Conservation (phyloP, 345 rosid species). For the Eucalyptus camaldulensis region DNA sequence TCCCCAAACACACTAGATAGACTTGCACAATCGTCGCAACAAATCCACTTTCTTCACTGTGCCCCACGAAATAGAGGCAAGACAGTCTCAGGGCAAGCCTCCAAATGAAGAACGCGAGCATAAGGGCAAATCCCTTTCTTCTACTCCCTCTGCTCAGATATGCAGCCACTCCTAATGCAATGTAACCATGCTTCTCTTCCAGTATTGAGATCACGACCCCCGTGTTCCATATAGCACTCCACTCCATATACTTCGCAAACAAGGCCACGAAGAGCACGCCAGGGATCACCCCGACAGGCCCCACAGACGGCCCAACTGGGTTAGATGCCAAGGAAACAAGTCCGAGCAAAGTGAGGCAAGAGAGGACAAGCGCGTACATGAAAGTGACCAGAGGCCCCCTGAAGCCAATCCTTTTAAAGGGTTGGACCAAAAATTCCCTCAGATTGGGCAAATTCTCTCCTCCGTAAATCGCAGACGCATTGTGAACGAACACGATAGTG, state of each 20-base stretch:
- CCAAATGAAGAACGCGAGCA: slow-evolving; percentile 3
- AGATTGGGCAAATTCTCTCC: background rate
- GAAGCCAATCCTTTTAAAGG: background rate
- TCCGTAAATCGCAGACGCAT: slow-evolving; percentile 8
- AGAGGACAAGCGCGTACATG: slow-evolving; percentile 4
- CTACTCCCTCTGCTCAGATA: slow-evolving; percentile 16
- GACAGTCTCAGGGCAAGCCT: background rate
- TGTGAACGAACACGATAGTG: slow-evolving; percentile 5
- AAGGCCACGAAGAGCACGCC: background rate
- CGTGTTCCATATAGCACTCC: slow-evolving; percentile 26
- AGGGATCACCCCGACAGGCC: background rate
- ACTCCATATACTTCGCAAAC: slow-evolving; percentile 5
- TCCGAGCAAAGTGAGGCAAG: background rate
- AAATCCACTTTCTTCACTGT: background rate
- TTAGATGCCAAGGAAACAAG: background rate
- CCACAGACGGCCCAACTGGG: background rate
- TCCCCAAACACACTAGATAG: background rate
- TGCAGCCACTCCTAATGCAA: slow-evolving; percentile 1
- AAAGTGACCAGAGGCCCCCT: slow-evolving; percentile 29
- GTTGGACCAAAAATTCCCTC: background rate
- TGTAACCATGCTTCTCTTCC: slow-evolving; percentile 22
- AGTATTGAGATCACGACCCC: slow-evolving; percentile 13
- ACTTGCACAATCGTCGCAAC: background rate
- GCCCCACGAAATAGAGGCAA: background rate
- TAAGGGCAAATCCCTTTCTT: background rate